Base-by-base conservation (phyloP, 2,329 filamentous ascomycete genomes). In the Paraconiothyrium sp. region DNA sequence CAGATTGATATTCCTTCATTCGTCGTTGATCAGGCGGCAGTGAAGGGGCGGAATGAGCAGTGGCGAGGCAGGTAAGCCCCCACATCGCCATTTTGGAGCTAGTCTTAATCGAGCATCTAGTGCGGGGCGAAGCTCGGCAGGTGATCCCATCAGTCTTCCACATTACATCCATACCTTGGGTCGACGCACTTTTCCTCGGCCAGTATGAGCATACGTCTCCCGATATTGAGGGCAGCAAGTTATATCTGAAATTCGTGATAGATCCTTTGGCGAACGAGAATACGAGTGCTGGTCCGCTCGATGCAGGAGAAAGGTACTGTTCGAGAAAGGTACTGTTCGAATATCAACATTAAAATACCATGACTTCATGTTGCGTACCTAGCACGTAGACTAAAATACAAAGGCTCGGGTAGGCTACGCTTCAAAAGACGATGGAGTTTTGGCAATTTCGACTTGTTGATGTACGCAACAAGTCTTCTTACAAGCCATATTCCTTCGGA, bases 401-500 rank as follows among this genome's bases (percentile, higher is more conserved):
- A 41, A 5, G 8, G 16, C 1, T 8, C 8, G 39, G 14, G n/a
- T 41, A n/a, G 2, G 37, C 11, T 14, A 16, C 37, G 11, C 37
- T 39, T 6, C 7, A 24, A 46, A 24, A 24, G 4, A 6, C 43
- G 16, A 6, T 11, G 11, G 13, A 6, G 11, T 34, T 11, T n/a
- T 34, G 27, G 5, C 7, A 13, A 1, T n/a, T 37, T 34, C 20
- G 7, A 9, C 11, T 16, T 51, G 13, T 24, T 2, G 2, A 13
- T 34, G 4, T 24, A 51, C 3, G 14, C 32, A 11, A 22, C 14
- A 22, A 7, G 4, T 13, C 32, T 13, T 30, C 6, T 44, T n/a
- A 44, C 16, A 54, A 35, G 4, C 51, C 51, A 43, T 54, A 54
- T 20, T 54, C 51, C 37, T 43, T 54, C 7, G 24, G 24, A 32